phyloP scores from a whole-genome alignment of 2,329 filamentous ascomycete species.

The Penicillium sp. region DNA sequence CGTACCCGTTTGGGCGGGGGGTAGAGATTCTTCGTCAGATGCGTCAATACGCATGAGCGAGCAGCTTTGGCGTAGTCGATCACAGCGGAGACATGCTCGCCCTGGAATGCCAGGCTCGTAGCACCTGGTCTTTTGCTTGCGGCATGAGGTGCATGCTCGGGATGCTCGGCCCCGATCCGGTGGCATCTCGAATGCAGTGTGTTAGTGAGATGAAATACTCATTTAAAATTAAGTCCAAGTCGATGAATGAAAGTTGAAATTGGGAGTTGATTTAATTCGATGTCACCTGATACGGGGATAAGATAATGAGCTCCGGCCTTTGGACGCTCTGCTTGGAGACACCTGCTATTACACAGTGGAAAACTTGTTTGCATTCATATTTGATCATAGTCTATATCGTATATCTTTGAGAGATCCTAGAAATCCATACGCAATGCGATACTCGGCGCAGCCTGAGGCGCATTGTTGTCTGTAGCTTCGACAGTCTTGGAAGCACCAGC shows the following conservation, averaged over 20 bases:
- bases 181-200: slow-evolving; percentile 11
- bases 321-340: neutral
- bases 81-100: slow-evolving; percentile 41
- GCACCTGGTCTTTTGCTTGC: slow-evolving; percentile 47
- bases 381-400: slow-evolving; percentile 5
- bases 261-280: too few relatives aligned
- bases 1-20: slow-evolving; percentile 8
- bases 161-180: slow-evolving; percentile 27
- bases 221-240: too few relatives aligned
- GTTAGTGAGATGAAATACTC: too few relatives aligned
- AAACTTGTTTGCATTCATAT: neutral
- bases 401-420: slow-evolving; percentile 38
- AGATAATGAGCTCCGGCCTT: too few relatives aligned
- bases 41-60: slow-evolving; percentile 26
- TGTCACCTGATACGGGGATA: too few relatives aligned
- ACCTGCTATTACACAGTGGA: neutral
- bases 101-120: slow-evolving; percentile 35
- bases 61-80: slow-evolving; percentile 37
- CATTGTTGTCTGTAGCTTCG: slow-evolving; percentile 54
- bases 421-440: slow-evolving; percentile 98
- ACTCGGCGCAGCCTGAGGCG: slow-evolving; percentile 63
- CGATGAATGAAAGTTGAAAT: too few relatives aligned
- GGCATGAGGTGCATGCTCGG: slow-evolving; percentile 40
- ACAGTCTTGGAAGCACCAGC: slow-evolving; percentile 35
- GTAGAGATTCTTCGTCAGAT: slow-evolving; percentile 1